phyloP scores from a whole-genome alignment of 352 stramenopile species.

The Phytophthora hibernalis region DNA sequence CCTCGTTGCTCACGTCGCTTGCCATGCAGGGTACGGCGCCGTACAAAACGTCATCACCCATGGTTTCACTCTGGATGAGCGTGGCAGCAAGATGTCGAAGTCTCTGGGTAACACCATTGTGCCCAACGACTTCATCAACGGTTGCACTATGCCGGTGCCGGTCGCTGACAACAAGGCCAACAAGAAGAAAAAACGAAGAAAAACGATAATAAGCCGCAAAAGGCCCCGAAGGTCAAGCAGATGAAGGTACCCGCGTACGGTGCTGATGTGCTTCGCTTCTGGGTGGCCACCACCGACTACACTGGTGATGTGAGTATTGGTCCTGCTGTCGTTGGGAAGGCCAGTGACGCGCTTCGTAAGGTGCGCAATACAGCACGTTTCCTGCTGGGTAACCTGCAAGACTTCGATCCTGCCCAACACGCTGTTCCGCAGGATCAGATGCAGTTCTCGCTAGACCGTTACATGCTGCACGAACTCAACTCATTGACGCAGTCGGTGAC shows the following conservation, averaged over 20 bases:
- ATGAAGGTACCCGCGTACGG: slow-evolving; percentile 92
- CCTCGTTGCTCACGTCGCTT: slow-evolving; percentile 94
- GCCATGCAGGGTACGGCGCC: slow-evolving; percentile 86
- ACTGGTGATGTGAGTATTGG: slow-evolving; percentile 96
- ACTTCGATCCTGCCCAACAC: slow-evolving; percentile 90
- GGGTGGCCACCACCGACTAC: slow-evolving; percentile 98
- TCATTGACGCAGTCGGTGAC: slow-evolving; percentile 88
- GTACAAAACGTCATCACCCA: slow-evolving; percentile 99
- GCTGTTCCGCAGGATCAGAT: slow-evolving; percentile 91
- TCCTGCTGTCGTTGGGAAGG: slow-evolving; percentile 90
- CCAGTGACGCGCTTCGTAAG: slow-evolving; percentile 82
- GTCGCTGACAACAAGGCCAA: slow-evolving; percentile 22
- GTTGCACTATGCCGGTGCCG: slow-evolving; percentile 52
- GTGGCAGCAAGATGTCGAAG: slow-evolving; percentile 99
- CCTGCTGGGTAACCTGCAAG: slow-evolving; percentile 95
- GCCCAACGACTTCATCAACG: slow-evolving; percentile 96
- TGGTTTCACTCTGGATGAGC: slow-evolving; percentile 98
- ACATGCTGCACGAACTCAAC: slow-evolving; percentile 94
- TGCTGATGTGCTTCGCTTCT: slow-evolving; percentile 97
- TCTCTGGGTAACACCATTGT: slow-evolving; percentile 97
- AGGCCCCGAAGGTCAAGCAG: slow-evolving; percentile 68
- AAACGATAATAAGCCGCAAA: slow-evolving; percentile 60
- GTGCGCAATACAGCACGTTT: slow-evolving; percentile 98
- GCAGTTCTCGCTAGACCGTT: slow-evolving; percentile 91
- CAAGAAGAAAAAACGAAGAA: slow-evolving; percentile 88